These are phyloP conservation scores for Exophiala alcalophila DNA, from an alignment of 2,329 filamentous ascomycete genomes.

Conservation along the genomic window DNA sequence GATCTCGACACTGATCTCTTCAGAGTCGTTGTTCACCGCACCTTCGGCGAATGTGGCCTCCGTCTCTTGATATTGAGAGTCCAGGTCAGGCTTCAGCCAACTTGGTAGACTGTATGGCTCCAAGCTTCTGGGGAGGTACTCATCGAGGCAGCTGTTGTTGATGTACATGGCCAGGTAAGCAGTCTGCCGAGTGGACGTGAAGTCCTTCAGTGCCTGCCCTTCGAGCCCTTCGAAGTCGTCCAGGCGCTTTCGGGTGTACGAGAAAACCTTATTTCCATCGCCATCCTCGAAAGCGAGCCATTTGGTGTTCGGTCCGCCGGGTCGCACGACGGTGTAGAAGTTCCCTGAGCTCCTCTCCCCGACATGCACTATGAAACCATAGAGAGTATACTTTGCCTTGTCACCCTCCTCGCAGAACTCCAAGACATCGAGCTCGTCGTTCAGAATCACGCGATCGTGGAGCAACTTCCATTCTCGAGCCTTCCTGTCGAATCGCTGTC, in stretches of 20 bases:
- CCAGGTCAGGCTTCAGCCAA: constrained; percentile 41
- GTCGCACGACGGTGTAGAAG: constrained; percentile 60
- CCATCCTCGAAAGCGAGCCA: constrained; percentile 61
- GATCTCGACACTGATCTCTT: constrained; percentile 40
- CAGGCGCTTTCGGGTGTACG: constrained; percentile 55
- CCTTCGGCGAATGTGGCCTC: constrained; percentile 22
- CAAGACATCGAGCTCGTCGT: constrained; percentile 53
- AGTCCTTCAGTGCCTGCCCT: constrained; percentile 37
- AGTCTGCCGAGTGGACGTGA: constrained; percentile 41
- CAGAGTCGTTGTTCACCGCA: constrained; percentile 18
- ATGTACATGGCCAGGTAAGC: constrained; percentile 58
- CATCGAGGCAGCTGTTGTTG: constrained; percentile 46
- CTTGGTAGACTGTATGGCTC: constrained; percentile 49
- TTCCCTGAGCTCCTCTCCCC: constrained; percentile 57
- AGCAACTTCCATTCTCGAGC: constrained; percentile 57
- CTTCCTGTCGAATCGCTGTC: constrained; percentile 55
- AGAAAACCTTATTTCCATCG: constrained; percentile 55
- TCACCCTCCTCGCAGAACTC: constrained; percentile 36
- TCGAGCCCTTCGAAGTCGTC: constrained; percentile 50
- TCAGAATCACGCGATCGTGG: constrained; percentile 54
- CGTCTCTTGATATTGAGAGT: constrained; percentile 23
- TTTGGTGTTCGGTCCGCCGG: constrained; percentile 52
- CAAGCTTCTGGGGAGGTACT: constrained; percentile 42
- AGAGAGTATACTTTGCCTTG: constrained; percentile 53
- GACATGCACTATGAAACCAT: constrained; percentile 59